Evolutionary conservation across 768 basidiomycete genomes (phyloP).

Genomic region (Mrakia gelida): DNA sequence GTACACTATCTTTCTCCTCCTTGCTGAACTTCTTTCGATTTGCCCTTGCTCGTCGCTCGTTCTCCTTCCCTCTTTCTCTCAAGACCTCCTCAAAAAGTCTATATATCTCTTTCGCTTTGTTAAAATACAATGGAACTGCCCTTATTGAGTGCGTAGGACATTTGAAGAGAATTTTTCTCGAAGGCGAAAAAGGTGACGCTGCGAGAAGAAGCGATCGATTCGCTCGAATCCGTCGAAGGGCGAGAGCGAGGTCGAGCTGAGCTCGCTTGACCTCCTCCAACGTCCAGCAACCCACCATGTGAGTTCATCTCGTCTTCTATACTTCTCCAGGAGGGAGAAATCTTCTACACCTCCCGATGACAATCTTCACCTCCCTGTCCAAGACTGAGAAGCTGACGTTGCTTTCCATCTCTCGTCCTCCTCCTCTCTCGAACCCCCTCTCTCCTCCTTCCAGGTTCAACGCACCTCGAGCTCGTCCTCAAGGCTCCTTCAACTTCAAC

Average conservation of each 20-base stretch:
- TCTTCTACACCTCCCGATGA: neutral
- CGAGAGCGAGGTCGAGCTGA: neutral
- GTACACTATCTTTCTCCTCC: neutral
- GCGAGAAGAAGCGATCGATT: neutral
- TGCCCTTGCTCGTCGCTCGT: conserved; percentile 1
- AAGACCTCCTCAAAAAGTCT: neutral
- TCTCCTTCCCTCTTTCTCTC: neutral
- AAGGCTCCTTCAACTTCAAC: conserved; percentile 2
- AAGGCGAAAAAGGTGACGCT: neutral
- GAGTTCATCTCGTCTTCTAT: neutral
- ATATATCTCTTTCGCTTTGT: neutral
- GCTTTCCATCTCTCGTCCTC: no score
- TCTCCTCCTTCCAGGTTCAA: conserved; percentile 25
- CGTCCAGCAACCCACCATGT: neutral
- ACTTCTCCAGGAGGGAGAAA: no score
- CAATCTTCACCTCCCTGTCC: neutral
- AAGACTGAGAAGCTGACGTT: neutral
- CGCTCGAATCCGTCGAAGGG: neutral
- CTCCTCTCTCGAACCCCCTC: neutral
- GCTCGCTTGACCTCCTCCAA: neutral
- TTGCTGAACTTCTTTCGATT: neutral
- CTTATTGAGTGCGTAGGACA: neutral
- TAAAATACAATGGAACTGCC: neutral
- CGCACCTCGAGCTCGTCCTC: conserved; percentile 19
- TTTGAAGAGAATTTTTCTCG: neutral